These are phyloP conservation scores for Leptomonas pyrrhocoris DNA, from an alignment of 208 protist genomes.

Conservation along the genomic window DNA sequence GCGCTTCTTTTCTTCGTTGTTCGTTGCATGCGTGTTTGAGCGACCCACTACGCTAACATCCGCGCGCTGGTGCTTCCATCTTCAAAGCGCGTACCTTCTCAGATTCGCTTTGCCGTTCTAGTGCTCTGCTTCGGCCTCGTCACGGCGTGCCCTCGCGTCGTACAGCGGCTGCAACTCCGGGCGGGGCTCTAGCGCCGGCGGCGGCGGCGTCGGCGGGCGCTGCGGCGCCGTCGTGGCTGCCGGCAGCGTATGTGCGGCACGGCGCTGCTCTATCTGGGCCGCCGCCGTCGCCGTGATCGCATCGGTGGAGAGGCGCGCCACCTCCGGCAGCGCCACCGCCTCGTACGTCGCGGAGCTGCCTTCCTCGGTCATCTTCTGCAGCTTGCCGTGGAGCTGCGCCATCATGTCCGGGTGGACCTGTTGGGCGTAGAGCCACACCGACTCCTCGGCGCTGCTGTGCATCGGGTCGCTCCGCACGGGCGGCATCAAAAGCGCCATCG, in stretches of 20 bases:
- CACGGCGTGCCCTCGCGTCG: slow-evolving; percentile 59
- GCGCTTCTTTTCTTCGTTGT: no score
- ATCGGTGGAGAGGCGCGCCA: slow-evolving; percentile 49
- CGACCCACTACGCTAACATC: no score
- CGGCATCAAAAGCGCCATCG: slow-evolving; percentile 54
- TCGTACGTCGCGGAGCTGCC: slow-evolving; percentile 38
- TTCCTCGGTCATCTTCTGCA: slow-evolving; percentile 31
- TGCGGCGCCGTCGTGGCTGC: slow-evolving; percentile 59
- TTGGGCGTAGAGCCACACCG: slow-evolving; percentile 77
- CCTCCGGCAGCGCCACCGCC: slow-evolving; percentile 51
- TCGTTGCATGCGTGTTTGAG: no score
- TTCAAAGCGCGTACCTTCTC: no score
- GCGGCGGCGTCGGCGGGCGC: slow-evolving; percentile 82
- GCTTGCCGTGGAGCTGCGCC: slow-evolving; percentile 49
- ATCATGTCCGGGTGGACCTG: slow-evolving; percentile 66
- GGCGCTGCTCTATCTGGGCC: slow-evolving; percentile 36
- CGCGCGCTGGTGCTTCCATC: no score
- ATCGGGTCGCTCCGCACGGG: slow-evolving; percentile 57
- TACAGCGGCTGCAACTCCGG: slow-evolving; percentile 86
- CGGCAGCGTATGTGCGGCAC: slow-evolving; percentile 49
- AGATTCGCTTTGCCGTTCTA: neutral
- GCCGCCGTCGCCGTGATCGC: slow-evolving; percentile 74
- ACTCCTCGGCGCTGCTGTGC: slow-evolving; percentile 60
- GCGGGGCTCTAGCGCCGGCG: slow-evolving; percentile 66
- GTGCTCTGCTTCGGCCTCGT: slow-evolving; percentile 53